Percentiles rank a stretch among this genome's conserved stretches.
Evolutionary conservation across 2,329 filamentous ascomycete species (phyloP).

Genomic region (Claviceps humidiphila): DNA sequence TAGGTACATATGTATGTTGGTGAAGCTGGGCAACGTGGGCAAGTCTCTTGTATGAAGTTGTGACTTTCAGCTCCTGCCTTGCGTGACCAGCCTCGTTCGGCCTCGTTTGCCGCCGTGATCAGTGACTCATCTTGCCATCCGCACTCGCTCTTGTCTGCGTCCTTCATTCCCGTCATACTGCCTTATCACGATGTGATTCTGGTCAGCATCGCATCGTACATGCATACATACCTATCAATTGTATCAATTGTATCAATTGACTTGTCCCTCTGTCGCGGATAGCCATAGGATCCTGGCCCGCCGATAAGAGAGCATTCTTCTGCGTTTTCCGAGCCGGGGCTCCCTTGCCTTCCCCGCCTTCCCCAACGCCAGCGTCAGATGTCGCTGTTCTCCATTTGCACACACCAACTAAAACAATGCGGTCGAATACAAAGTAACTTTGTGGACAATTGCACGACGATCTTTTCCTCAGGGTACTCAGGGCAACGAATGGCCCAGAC

Average conservation of each 20-base stretch:
- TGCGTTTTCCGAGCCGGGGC: background rate
- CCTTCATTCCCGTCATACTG: conserved; percentile 5
- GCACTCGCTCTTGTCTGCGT: background rate
- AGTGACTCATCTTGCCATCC: background rate
- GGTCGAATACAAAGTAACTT: background rate
- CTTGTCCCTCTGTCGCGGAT: background rate
- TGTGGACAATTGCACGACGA: no score
- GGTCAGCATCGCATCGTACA: background rate
- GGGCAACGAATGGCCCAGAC: no score
- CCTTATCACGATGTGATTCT: conserved; percentile 2
- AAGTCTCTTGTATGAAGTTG: background rate
- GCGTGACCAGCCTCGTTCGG: background rate
- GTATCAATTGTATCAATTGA: background rate
- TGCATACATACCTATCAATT: background rate
- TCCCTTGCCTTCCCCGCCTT: background rate
- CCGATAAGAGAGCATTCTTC: conserved; percentile 2
- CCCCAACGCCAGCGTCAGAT: background rate
- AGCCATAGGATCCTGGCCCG: background rate
- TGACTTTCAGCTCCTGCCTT: conserved; percentile 4
- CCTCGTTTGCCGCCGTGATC: background rate
- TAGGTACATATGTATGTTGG: background rate
- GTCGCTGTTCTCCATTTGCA: background rate
- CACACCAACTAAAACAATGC: background rate
- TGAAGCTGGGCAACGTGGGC: background rate
- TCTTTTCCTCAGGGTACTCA: no score